A percentile compares a stretch with the other conserved stretches of the same genome.
Evolutionary conservation across 1,284 basidiomycete species (phyloP).

Genomic region (Porodaedalea pini): DNA sequence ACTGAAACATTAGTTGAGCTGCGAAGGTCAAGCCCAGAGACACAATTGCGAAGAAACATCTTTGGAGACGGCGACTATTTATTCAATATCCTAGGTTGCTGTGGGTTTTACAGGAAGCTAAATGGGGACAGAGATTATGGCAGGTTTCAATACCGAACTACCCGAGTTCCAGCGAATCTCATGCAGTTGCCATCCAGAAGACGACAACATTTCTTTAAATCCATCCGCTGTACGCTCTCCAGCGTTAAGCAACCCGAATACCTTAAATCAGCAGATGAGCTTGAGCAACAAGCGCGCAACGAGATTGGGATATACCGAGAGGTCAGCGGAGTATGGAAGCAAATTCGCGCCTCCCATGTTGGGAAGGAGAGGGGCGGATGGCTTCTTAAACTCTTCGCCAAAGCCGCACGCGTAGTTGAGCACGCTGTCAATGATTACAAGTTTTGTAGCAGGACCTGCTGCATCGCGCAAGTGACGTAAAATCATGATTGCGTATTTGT

Average conservation of each 20-base stretch:
- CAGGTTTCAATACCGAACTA: slow-evolving; percentile 12
- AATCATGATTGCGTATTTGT: slow-evolving; percentile 25
- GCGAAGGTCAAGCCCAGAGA: too few species aligned
- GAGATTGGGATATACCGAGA: slow-evolving; percentile 13
- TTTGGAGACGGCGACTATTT: too few species aligned
- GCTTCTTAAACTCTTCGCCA: slow-evolving; percentile 2
- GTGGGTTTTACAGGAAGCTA: too few species aligned
- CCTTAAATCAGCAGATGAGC: neutral
- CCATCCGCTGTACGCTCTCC: slow-evolving; percentile 13
- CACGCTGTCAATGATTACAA: slow-evolving; percentile 30
- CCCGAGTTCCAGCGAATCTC: slow-evolving; percentile 7
- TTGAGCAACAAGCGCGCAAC: neutral
- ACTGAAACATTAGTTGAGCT: too few species aligned
- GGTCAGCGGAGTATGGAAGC: slow-evolving; percentile 19
- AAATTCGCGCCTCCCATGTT: slow-evolving; percentile 21
- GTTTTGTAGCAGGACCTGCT: slow-evolving; percentile 24
- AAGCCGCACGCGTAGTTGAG: slow-evolving; percentile 24
- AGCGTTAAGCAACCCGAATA: slow-evolving; percentile 8
- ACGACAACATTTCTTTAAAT: slow-evolving; percentile 1
- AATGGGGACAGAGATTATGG: slow-evolving; percentile 14
- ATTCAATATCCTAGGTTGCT: too few species aligned
- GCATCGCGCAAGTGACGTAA: slow-evolving; percentile 27
- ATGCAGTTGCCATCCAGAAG: slow-evolving; percentile 10
- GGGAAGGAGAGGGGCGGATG: slow-evolving; percentile 19
- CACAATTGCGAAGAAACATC: too few species aligned